Conservation (phyloP, 371 early-diverging fungal genomes). For the Mortierella sp. region DNA sequence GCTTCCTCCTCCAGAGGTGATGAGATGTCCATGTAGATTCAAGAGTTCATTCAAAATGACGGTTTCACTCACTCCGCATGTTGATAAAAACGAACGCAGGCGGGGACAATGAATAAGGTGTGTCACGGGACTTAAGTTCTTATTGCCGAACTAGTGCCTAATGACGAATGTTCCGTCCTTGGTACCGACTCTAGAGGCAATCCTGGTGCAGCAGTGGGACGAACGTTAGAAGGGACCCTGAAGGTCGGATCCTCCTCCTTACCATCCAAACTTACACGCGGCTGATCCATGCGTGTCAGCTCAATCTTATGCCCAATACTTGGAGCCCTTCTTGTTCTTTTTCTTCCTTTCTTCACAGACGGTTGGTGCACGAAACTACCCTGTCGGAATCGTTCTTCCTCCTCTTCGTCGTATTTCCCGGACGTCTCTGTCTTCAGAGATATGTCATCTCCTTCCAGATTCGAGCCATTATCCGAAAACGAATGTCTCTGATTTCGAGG, state of each 20-base stretch:
- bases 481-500: too few species aligned
- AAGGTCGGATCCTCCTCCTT: constrained; percentile 6
- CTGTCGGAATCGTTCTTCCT: not conserved
- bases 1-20: constrained; percentile 54
- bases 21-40: constrained; percentile 11
- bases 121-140: too few species aligned
- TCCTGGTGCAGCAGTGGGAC: not conserved
- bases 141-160: too few species aligned
- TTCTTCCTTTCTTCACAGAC: not conserved
- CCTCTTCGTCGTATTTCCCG: constrained; percentile 3
- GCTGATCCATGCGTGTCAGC: not conserved
- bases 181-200: too few species aligned
- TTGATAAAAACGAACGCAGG: too few species aligned
- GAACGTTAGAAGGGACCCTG: not conserved
- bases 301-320: constrained; percentile 26
- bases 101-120: too few species aligned
- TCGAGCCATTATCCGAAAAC: too few species aligned
- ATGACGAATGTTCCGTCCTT: too few species aligned
- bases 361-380: not conserved
- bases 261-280: not conserved
- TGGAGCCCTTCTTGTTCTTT: not conserved
- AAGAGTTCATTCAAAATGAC: too few species aligned
- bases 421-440: too few species aligned
- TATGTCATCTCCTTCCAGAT: too few species aligned
- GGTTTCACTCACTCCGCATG: too few species aligned